Base-by-base conservation (phyloP, 1,284 basidiomycete genomes). In the Cryptococcus sp. region DNA sequence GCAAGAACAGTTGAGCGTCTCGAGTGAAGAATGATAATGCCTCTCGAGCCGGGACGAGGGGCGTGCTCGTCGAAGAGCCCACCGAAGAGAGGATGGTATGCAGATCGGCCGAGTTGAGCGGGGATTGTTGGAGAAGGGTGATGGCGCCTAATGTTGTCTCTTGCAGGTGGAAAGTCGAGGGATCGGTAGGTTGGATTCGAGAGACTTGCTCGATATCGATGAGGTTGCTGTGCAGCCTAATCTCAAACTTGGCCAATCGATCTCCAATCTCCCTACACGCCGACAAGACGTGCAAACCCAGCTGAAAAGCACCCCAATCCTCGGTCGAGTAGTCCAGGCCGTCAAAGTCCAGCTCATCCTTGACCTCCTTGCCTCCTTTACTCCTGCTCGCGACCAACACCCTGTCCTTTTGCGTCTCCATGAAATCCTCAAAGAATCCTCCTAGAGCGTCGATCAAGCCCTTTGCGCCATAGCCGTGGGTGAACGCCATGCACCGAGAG, bases 301-400 rank as follows among this genome's bases (percentile, higher is more conserved):
- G 72, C 67, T 94, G 91, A 54, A 95, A 90, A 23, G 82, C 78
- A 2, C 80, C 77, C 87, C 89, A 92, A 68, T 97, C 90, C 49
- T 88, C 83, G 3, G 82, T 75, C 2, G 85, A 84, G 62, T 94
- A 94, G 70, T 95, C 90, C 53, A 70, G 48, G 49, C 67, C 65
- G 14, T 67, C 64, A 45, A 68, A 62, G 46, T 70, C 63, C 18
- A 68, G 55, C 40, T 68, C 63, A 49, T 66, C 65, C 41, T 18
- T 48, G 44, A 16, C 44, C 52, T 21, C 50, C 46, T 28, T 34
- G 12, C 12, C 31, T 6, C 10, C 14, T 6, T 23, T 35, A 7
- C 21, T 34, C 41, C 25, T 10, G 28, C 24, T 37, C 32, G 26
- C 41, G 10, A 23, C 40, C 24, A 41, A 43, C 35, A 39, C 16